Evolutionary conservation across 257 asterid species (phyloP).

Genomic region (Jaltomata sinuosa): DNA sequence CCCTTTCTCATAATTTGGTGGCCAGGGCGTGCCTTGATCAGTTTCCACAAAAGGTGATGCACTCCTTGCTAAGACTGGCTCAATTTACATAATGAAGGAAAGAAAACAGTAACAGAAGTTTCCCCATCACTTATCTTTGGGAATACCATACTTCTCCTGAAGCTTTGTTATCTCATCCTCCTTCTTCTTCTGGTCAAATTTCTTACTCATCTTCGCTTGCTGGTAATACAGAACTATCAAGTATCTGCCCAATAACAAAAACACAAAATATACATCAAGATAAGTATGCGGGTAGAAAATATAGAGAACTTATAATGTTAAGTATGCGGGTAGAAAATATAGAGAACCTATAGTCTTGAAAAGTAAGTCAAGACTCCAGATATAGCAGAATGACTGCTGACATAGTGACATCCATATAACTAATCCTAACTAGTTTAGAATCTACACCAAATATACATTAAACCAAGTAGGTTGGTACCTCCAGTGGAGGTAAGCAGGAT

Average conservation of each 20-base stretch:
- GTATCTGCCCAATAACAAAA: conserved; percentile 14
- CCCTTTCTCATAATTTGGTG: not conserved
- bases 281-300: not conserved
- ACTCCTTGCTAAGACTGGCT: not conserved
- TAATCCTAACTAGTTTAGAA: not conserved
- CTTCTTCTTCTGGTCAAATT: conserved; percentile 84
- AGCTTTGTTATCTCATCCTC: conserved; percentile 79
- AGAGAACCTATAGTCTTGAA: not conserved
- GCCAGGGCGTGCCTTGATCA: not conserved
- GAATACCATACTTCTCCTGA: conserved; percentile 79
- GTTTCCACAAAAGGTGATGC: not conserved
- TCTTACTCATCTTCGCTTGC: conserved; percentile 95
- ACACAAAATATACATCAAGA: not conserved
- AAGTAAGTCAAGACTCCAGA: not conserved
- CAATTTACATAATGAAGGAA: not conserved
- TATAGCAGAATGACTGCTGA: not conserved
- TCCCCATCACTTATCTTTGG: conserved; percentile 41
- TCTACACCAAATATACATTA: not conserved
- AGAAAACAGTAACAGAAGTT: not conserved
- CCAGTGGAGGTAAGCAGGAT: too few species aligned
- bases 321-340: not conserved
- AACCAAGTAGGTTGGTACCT: not conserved
- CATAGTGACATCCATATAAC: not conserved
- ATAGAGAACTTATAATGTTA: not conserved
- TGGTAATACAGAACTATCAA: conserved; percentile 83